Evolutionary conservation across 495 filamentous ascomycete species (phyloP), one percentile per base, ranked within the genome.

Genomic region (Aspergillus steynii): DNA sequence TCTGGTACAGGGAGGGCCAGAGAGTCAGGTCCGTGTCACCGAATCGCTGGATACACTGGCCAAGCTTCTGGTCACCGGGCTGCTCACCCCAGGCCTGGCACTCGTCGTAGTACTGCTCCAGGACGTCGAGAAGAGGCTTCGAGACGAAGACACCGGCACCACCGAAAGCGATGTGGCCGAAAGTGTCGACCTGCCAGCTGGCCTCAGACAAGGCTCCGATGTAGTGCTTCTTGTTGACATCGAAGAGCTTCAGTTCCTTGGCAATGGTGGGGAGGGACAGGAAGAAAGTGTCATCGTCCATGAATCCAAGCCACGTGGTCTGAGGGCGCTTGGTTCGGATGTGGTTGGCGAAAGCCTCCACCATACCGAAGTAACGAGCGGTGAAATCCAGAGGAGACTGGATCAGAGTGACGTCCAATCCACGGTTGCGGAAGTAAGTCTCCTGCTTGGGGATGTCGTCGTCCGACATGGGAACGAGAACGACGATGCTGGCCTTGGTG

Each of bases 271-370:
- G 65, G 4, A 90, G 76, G 12, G 85, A 85, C 4, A 87, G 81
- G 70, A 90, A 87, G 75, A 90, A 90, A 26, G 88, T 90, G 70
- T 91, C 88, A 71, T 91, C 88, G 66, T 90, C 87, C 46, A 89
- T 79, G 56, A 90, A 79, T 62, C 78, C 81, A 48, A 88, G 75
- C 87, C 87, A 91, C 52, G 79, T 71, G 26, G 85, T 87, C n/a
- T 81, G 72, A 9, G 80, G 78, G 48, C 76, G 75, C 61, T 77
- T 72, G 34, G 73, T 73, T 29, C 76, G 78, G 26, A 84, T 77
- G 60, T 77, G 66, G 29, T 81, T 71, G 15, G 82, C 76, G 60
- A 90, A 83, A 5, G 81, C 78, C 58, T 82, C 75, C 7, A 90
- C 72, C 45, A 90, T 73, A 26, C 83, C 77, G 66, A 91, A 88